Conservation (phyloP, 148 eudicot genomes). For the Arctostaphylos glauca region DNA sequence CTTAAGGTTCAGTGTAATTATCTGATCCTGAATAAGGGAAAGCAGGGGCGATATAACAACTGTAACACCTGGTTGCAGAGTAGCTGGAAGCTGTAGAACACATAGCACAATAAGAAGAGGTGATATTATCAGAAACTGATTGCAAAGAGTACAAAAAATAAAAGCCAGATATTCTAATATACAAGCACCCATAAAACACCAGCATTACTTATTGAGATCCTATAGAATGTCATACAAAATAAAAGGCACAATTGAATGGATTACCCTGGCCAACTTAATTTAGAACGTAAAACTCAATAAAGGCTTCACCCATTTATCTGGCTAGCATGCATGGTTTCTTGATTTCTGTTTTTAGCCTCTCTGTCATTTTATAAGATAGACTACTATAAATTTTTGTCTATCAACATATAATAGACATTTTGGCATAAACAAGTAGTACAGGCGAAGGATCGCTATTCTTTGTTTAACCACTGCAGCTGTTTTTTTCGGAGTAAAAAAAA, state of each 20-base stretch:
- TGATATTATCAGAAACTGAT: conserved; percentile 1
- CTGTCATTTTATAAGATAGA: background rate
- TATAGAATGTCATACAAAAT: background rate
- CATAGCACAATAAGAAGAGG: background rate
- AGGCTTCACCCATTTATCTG: background rate
- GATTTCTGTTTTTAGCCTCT: background rate
- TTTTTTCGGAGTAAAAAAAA: too few relatives aligned
- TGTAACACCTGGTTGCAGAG: conserved; percentile 82
- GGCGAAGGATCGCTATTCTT: background rate
- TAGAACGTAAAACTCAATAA: background rate
- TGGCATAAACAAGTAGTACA: background rate
- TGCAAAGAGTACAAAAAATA: background rate
- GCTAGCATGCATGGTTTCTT: background rate
- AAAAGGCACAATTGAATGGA: background rate
- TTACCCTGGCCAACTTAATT: background rate
- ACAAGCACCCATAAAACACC: conserved; percentile 1
- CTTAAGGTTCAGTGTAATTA: conserved; percentile 82
- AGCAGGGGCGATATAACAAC: conserved; percentile 93
- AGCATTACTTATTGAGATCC: conserved; percentile 2
- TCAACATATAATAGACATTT: background rate
- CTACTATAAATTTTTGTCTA: background rate
- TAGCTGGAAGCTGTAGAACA: conserved; percentile 81
- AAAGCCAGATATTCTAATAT: background rate
- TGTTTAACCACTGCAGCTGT: too few relatives aligned
- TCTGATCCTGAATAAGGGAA: conserved; percentile 98